phyloP scores from a whole-genome alignment of 306 rosid genomes.

The Ziziphus jujuba region DNA sequence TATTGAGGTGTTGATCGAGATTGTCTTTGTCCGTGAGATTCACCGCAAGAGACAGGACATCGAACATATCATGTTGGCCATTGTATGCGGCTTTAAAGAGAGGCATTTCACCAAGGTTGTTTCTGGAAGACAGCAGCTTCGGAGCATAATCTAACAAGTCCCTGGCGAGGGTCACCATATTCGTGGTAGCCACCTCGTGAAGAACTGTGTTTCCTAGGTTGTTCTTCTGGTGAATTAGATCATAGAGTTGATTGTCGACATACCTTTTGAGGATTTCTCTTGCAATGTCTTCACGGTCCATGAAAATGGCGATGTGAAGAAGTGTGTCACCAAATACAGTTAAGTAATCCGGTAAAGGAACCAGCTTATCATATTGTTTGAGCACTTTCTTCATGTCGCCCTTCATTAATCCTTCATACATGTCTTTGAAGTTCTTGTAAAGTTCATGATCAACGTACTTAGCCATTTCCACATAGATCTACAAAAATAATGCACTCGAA shows the following conservation, averaged over 20 bases:
- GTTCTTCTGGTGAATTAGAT: neutral
- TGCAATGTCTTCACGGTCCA: neutral
- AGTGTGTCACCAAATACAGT: conserved; percentile 4
- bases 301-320: conserved; percentile 16
- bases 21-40: no score
- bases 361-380: neutral
- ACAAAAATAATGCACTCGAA: no score
- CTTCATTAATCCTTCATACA: no score
- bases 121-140: neutral
- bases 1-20: neutral
- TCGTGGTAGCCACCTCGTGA: conserved; percentile 14
- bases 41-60: neutral
- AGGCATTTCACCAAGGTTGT: neutral
- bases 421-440: no score
- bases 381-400: neutral
- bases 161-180: neutral
- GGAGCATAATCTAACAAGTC: neutral
- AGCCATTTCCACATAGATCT: no score
- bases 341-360: no score
- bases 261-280: neutral
- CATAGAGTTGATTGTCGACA: neutral
- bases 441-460: no score
- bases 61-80: neutral
- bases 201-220: conserved; percentile 11
- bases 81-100: conserved; percentile 10